phyloP scores from a whole-genome alignment of 2,329 filamentous ascomycete genomes.

The Alternaria arbusti region DNA sequence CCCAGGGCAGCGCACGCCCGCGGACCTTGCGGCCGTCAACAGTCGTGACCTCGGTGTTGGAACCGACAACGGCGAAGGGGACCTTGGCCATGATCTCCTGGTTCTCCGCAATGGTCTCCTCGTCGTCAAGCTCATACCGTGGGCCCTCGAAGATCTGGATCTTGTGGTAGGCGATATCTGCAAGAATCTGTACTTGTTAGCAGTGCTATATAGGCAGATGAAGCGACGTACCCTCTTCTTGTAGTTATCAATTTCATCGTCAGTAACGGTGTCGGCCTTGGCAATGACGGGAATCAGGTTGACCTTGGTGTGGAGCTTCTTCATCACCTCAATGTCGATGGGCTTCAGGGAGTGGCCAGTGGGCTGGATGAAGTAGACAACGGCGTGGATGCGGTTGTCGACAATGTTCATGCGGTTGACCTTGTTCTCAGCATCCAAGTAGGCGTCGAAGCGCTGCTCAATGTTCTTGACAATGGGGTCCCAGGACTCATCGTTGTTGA shows the following conservation, averaged over 20 bases:
- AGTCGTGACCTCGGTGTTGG: slow-evolving; percentile 90
- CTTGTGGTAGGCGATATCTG: slow-evolving; percentile 94
- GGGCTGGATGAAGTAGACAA: slow-evolving; percentile 99
- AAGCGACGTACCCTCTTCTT: slow-evolving; percentile 83
- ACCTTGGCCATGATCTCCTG: slow-evolving; percentile 99
- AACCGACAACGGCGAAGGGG: slow-evolving; percentile 96
- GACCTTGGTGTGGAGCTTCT: slow-evolving; percentile 99
- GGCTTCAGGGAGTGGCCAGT: slow-evolving; percentile 98
- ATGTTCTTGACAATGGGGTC: slow-evolving; percentile 99
- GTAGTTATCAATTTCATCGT: slow-evolving; percentile 93
- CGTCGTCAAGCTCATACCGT: slow-evolving; percentile 97
- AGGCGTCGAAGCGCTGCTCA: slow-evolving; percentile 97
- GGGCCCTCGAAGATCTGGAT: slow-evolving; percentile 99
- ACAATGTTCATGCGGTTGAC: slow-evolving; percentile 99
- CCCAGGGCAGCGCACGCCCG: slow-evolving; percentile 96
- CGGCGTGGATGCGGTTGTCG: slow-evolving; percentile 98
- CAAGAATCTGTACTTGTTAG: slow-evolving; percentile 73
- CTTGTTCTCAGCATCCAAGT: slow-evolving; percentile 99
- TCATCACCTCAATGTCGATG: slow-evolving; percentile 99
- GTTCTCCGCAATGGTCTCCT: slow-evolving; percentile 99
- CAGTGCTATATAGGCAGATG: not conserved
- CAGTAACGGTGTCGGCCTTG: slow-evolving; percentile 96
- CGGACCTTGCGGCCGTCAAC: slow-evolving; percentile 94
- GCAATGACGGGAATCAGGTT: slow-evolving; percentile 99
- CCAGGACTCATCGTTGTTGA: slow-evolving; percentile 99